phyloP scores from a whole-genome alignment of 352 stramenopile species.

The Phytophthora citrophthora region DNA sequence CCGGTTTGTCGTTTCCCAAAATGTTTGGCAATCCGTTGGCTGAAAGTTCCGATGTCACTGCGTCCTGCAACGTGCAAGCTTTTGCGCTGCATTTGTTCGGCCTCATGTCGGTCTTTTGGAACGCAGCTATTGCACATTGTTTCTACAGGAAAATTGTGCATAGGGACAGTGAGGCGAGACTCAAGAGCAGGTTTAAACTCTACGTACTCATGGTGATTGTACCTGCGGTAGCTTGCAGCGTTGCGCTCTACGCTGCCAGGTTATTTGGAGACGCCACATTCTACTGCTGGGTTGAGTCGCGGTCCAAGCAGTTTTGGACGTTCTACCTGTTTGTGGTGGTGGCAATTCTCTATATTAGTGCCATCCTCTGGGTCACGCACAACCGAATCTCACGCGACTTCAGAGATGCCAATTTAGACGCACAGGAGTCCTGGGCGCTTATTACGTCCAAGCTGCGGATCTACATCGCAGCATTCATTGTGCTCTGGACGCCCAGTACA shows the following conservation, averaged over 20 bases:
- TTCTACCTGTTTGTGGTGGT: slow-evolving; percentile 75
- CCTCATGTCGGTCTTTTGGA: slow-evolving; percentile 76
- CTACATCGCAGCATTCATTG: slow-evolving; percentile 75
- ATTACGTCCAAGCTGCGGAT: slow-evolving; percentile 72
- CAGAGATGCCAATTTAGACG: slow-evolving; percentile 65
- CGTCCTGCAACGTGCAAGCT: slow-evolving; percentile 55
- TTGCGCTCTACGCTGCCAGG: slow-evolving; percentile 44
- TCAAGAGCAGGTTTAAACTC: slow-evolving; percentile 64
- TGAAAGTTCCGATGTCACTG: slow-evolving; percentile 14
- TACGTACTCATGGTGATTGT: slow-evolving; percentile 61
- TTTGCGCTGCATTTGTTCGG: slow-evolving; percentile 58
- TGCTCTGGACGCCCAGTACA: slow-evolving; percentile 70
- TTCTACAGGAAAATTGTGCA: slow-evolving; percentile 75
- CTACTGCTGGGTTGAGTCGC: slow-evolving; percentile 79
- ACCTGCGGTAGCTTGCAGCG: slow-evolving; percentile 45
- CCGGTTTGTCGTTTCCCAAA: slow-evolving; percentile 58
- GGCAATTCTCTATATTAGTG: slow-evolving; percentile 70
- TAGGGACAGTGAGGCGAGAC: slow-evolving; percentile 65
- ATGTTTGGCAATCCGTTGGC: slow-evolving; percentile 46
- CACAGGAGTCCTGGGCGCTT: slow-evolving; percentile 63
- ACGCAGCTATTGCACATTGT: slow-evolving; percentile 72
- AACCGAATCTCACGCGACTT: slow-evolving; percentile 52
- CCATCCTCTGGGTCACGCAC: slow-evolving; percentile 71
- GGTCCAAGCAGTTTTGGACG: slow-evolving; percentile 52
- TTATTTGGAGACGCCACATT: slow-evolving; percentile 59